These are phyloP conservation scores for Anastatica hierochuntica DNA, from an alignment of 345 rosid species.

Conservation along the genomic window DNA sequence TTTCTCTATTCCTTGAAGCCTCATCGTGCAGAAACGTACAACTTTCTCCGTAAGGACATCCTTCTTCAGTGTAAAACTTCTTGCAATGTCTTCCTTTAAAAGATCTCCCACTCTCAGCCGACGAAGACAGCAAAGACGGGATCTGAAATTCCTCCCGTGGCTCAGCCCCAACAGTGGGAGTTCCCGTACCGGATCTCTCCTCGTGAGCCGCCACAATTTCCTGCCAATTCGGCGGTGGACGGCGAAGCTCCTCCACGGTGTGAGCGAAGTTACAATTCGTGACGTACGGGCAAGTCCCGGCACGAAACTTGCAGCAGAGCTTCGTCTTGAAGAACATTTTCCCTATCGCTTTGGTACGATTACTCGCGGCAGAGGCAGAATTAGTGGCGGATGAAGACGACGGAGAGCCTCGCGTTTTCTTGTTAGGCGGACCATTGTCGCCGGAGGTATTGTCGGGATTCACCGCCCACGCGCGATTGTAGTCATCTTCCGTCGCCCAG, in stretches of 20 bases:
- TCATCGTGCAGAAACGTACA: slow-evolving; percentile 91
- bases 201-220: slow-evolving; percentile 53
- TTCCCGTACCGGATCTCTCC: slow-evolving; percentile 20
- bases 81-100: slow-evolving; percentile 89
- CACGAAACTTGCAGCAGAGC: slow-evolving; percentile 63
- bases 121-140: slow-evolving; percentile 45
- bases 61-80: slow-evolving; percentile 92
- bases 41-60: slow-evolving; percentile 90
- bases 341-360: slow-evolving; percentile 35
- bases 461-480: slow-evolving; percentile 50
- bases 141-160: slow-evolving; percentile 81
- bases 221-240: slow-evolving; percentile 92
- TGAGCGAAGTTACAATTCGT: slow-evolving; percentile 94
- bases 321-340: slow-evolving; percentile 90
- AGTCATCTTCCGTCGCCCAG: slow-evolving; percentile 95
- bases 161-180: slow-evolving; percentile 14
- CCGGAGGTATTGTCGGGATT: slow-evolving; percentile 19
- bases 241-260: slow-evolving; percentile 79
- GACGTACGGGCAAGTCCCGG: slow-evolving; percentile 58
- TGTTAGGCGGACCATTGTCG: slow-evolving; percentile 28
- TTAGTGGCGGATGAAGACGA: neutral
- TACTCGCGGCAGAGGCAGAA: neutral
- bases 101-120: slow-evolving; percentile 37
- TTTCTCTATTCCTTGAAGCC: slow-evolving; percentile 87
- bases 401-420: neutral